A percentile compares a stretch with the other conserved stretches of the same genome.
Evolutionary conservation across 257 asterid species (phyloP).

Genomic region (Misopates orontium): DNA sequence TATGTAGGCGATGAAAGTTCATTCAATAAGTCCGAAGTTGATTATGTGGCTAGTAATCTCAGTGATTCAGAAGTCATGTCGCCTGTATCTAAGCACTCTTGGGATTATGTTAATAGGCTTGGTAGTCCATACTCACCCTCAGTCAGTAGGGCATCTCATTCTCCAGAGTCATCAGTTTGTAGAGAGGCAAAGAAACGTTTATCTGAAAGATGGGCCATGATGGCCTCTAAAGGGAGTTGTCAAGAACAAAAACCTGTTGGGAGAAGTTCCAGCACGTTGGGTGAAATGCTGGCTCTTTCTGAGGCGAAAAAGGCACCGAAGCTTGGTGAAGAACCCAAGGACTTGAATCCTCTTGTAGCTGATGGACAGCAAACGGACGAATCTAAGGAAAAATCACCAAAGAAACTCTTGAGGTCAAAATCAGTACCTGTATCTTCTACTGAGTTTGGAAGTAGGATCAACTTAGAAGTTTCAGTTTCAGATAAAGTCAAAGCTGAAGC

Average conservation of each 20-base stretch:
- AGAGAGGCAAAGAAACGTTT: constrained; percentile 97
- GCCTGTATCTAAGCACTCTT: constrained; percentile 85
- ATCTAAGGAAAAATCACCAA: constrained; percentile 41
- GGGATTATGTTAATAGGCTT: constrained; percentile 82
- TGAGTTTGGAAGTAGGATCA: constrained; percentile 45
- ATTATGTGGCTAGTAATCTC: constrained; percentile 62
- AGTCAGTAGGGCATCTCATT: constrained; percentile 78
- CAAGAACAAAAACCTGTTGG: constrained; percentile 66
- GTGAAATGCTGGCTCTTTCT: constrained; percentile 98
- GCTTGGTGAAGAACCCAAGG: constrained; percentile 44
- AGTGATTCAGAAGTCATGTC: constrained; percentile 85
- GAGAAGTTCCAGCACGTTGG: constrained; percentile 87
- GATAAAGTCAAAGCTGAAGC: constrained; percentile 39
- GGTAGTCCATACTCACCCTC: constrained; percentile 90
- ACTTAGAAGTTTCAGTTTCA: constrained; percentile 35
- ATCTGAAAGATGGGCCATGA: constrained; percentile 95
- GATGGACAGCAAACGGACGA: constrained; percentile 38
- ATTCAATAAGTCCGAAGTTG: constrained; percentile 76
- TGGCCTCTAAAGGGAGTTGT: constrained; percentile 68
- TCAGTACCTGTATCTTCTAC: constrained; percentile 80
- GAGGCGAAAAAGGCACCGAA: constrained; percentile 54
- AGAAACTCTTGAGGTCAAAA: constrained; percentile 76
- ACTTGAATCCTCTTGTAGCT: constrained; percentile 31
- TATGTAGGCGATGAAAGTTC: constrained; percentile 88
- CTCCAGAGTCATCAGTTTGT: constrained; percentile 94